A percentile compares a stretch with the other conserved stretches of the same genome.
Conservation (phyloP, 805 yeast species). For the Kluyveromyces wickerhamii region DNA sequence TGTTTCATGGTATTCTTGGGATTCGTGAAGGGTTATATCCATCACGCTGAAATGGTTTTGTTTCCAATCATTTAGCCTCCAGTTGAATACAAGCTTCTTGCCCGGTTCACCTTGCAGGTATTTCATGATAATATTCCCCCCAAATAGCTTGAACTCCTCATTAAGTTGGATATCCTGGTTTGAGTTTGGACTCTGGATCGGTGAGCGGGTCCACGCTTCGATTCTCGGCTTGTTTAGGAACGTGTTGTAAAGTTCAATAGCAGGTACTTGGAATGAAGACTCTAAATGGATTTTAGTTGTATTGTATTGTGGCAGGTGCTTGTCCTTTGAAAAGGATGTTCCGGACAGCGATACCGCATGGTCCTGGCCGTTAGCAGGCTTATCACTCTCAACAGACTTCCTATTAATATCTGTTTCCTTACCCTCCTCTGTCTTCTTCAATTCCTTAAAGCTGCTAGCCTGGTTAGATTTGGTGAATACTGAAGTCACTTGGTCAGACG, state of each 20-base stretch:
- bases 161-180: constrained; percentile 42
- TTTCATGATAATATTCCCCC: constrained; percentile 78
- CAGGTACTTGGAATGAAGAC: constrained; percentile 77
- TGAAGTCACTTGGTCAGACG: constrained; percentile 55
- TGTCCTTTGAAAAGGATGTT: too few relatives aligned
- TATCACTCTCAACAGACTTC: constrained; percentile 5
- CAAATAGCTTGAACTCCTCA: constrained; percentile 62
- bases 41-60: constrained; percentile 70
- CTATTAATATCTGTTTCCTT: constrained; percentile 7
- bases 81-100: constrained; percentile 56
- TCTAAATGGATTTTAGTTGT: constrained; percentile 72
- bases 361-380: too few relatives aligned
- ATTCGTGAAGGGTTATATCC: constrained; percentile 48
- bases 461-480: constrained; percentile 47
- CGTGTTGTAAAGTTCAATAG: constrained; percentile 75
- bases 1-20: constrained; percentile 79
- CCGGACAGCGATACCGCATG: too few relatives aligned
- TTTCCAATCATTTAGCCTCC: constrained; percentile 91
- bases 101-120: constrained; percentile 51
- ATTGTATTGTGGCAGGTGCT: too few relatives aligned
- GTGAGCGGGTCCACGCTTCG: constrained; percentile 84
- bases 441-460: constrained; percentile 22
- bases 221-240: constrained; percentile 70
- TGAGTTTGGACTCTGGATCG: constrained; percentile 36
- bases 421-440: constrained; percentile 13